phyloP scores from a whole-genome alignment of 768 basidiomycete species.

The Kwoniella botswanensis region DNA sequence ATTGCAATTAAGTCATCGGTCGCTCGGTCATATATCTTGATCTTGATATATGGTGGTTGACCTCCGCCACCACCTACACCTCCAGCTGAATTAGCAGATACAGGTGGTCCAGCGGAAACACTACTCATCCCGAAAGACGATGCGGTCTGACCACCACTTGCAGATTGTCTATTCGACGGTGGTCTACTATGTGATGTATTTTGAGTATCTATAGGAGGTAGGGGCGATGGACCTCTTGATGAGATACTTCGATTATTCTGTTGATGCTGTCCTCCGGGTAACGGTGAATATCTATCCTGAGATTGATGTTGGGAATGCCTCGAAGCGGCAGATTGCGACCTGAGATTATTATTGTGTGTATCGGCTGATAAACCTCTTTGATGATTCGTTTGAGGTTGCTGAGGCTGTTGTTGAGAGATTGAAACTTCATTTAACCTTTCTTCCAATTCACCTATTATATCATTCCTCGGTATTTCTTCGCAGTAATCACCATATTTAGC shows the following conservation, averaged over 20 bases:
- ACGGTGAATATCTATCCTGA: slow-evolving; percentile 22
- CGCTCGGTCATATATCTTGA: slow-evolving; percentile 93
- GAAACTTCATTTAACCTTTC: slow-evolving; percentile 45
- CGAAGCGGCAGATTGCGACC: slow-evolving; percentile 36
- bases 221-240: slow-evolving; percentile 37
- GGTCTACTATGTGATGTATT: slow-evolving; percentile 14
- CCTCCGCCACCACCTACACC: slow-evolving; percentile 5
- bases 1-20: slow-evolving; percentile 97
- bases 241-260: slow-evolving; percentile 19
- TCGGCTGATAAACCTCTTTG: slow-evolving; percentile 16
- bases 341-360: slow-evolving; percentile 3
- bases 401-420: slow-evolving; percentile 10
- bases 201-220: slow-evolving; percentile 41
- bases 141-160: slow-evolving; percentile 3
- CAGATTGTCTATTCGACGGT: slow-evolving; percentile 12
- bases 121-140: slow-evolving; percentile 11
- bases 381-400: neutral
- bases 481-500: slow-evolving; percentile 85
- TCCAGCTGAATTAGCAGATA: slow-evolving; percentile 8
- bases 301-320: slow-evolving; percentile 28
- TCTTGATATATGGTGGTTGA: slow-evolving; percentile 82
- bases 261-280: slow-evolving; percentile 15
- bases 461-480: slow-evolving; percentile 65
- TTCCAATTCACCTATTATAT: slow-evolving; percentile 58
- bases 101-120: neutral